Percentiles rank a stretch among this genome's conserved stretches.
phyloP scores from a whole-genome alignment of 345 rosid species.

The Bruguiera sexangula region DNA sequence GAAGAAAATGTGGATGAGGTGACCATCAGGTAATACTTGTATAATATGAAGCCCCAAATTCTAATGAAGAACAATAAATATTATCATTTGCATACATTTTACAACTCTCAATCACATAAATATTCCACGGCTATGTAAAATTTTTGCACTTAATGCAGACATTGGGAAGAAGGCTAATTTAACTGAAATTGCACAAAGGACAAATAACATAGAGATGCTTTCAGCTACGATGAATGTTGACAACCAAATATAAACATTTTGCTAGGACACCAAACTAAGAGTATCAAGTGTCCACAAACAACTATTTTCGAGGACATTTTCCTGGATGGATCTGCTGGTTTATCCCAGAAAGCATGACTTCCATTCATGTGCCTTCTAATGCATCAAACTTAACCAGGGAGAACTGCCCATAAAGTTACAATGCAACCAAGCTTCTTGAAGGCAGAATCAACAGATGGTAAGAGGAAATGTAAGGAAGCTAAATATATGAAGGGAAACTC shows the following conservation, averaged over 20 bases:
- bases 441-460: too few species aligned
- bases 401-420: too few species aligned
- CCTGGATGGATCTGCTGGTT: neutral
- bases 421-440: too few species aligned
- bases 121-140: neutral
- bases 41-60: neutral
- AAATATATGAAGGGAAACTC: too few species aligned
- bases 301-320: neutral
- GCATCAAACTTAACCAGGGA: too few species aligned
- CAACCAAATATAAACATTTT: too few species aligned
- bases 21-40: neutral
- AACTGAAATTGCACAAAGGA: neutral
- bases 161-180: neutral
- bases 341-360: neutral
- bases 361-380: too few species aligned
- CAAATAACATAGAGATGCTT: neutral
- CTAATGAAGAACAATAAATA: neutral
- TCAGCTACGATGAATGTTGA: neutral
- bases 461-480: too few species aligned
- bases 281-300: too few species aligned
- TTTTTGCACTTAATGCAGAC: neutral
- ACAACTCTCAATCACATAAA: neutral
- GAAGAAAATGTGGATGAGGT: conserved; percentile 2
- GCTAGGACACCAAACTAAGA: too few species aligned
- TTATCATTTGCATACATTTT: neutral